A percentile compares a stretch with the other conserved stretches of the same genome.
Evolutionary conservation across 805 yeast species (phyloP).

Genomic region (Candida taoyuanica): DNA sequence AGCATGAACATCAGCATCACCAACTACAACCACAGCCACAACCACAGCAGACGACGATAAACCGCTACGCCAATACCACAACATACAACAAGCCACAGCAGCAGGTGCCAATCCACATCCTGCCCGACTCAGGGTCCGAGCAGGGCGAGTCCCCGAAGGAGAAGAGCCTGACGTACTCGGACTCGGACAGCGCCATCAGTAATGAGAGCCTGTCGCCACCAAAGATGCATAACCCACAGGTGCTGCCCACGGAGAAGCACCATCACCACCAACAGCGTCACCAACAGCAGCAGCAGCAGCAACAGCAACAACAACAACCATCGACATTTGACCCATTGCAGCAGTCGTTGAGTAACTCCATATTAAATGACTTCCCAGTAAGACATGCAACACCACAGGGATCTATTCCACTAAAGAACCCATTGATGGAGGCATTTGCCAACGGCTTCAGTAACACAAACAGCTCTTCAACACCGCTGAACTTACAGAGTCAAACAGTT

Average conservation of each 20-base stretch:
- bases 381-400: conserved; percentile 22
- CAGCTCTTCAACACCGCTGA: conserved; percentile 14
- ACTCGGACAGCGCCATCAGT: conserved; percentile 24
- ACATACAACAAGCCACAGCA: conserved; percentile 1
- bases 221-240: conserved; percentile 24
- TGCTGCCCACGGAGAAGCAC: conserved; percentile 22
- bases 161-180: conserved; percentile 22
- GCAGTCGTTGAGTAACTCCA: conserved; percentile 17
- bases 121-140: conserved; percentile 13
- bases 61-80: not conserved
- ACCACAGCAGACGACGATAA: not conserved
- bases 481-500: conserved; percentile 20
- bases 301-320: not conserved
- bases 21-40: not conserved
- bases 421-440: conserved; percentile 12
- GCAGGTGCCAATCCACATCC: conserved; percentile 6
- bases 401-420: conserved; percentile 14
- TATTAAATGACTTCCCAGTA: conserved; percentile 19
- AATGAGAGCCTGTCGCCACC: conserved; percentile 28
- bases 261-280: conserved; percentile 1
- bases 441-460: conserved; percentile 11
- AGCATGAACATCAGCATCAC: not conserved
- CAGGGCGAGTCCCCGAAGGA: conserved; percentile 20
- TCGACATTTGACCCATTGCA: conserved; percentile 8
- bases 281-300: too few species aligned